Evolutionary conservation across 306 rosid genomes (phyloP).

Genomic region (Quercus gilva): DNA sequence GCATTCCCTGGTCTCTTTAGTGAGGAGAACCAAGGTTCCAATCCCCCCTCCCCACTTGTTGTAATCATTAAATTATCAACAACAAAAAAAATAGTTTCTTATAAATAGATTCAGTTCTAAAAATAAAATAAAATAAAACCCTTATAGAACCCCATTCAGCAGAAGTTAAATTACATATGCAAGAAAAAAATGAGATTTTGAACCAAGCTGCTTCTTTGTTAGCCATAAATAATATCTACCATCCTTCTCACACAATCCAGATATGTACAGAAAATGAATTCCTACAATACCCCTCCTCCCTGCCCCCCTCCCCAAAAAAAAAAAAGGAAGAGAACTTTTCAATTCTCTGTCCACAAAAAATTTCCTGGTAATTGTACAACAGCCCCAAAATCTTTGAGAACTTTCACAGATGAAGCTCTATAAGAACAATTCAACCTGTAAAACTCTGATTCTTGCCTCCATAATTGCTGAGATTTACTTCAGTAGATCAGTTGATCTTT

Average conservation of each 20-base stretch:
- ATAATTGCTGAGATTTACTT: background rate
- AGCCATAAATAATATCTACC: background rate
- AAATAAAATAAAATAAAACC: background rate
- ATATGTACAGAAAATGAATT: constrained; percentile 4
- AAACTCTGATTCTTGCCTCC: constrained; percentile 33
- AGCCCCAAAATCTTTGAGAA: constrained; percentile 46
- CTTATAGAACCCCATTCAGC: background rate
- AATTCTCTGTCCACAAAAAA: constrained; percentile 26
- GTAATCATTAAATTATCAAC: no score
- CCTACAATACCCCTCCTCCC: background rate
- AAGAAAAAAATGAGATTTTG: background rate
- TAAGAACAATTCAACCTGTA: constrained; percentile 36
- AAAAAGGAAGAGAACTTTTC: background rate
- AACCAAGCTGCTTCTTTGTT: background rate
- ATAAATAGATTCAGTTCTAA: background rate
- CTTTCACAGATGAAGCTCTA: constrained; percentile 45
- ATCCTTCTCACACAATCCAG: background rate
- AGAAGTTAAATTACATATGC: background rate
- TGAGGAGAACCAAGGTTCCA: no score
- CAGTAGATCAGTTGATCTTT: background rate
- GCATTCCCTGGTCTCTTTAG: no score
- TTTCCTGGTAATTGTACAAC: constrained; percentile 35
- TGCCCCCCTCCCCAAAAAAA: constrained; percentile 5
- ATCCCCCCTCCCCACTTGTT: no score
- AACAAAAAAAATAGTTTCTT: background rate